Conservation (phyloP, 805 yeast species). For the Kuraishia hungarica region DNA sequence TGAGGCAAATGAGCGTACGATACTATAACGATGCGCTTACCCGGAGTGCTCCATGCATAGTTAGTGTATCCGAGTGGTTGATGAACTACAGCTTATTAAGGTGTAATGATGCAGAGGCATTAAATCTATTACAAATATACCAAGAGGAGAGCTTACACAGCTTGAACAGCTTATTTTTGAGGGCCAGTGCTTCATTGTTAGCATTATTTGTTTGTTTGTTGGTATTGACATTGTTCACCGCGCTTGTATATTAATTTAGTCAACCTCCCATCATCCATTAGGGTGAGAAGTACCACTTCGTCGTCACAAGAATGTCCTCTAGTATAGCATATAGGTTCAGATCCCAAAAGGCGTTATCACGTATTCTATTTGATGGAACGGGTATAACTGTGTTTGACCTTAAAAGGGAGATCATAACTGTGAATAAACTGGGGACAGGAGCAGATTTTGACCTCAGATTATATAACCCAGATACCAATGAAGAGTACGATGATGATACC, state of each 20-base stretch:
- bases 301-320: conserved; percentile 60
- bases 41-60: not conserved
- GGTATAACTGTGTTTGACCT: conserved; percentile 93
- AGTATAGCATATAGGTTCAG: conserved; percentile 79
- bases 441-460: conserved; percentile 73
- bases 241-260: not conserved
- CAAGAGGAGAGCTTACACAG: no score
- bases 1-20: not conserved
- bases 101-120: no score
- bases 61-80: no score
- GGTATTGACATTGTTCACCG: no score
- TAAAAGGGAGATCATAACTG: conserved; percentile 79
- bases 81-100: no score
- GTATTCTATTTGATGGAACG: conserved; percentile 90
- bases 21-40: not conserved
- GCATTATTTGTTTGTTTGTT: no score
- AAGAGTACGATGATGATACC: conserved; percentile 81
- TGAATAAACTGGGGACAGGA: conserved; percentile 76
- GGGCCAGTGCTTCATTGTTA: no score
- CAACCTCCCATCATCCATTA: not conserved
- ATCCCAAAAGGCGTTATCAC: conserved; percentile 72
- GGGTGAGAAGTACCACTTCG: not conserved
- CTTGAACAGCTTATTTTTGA: no score
- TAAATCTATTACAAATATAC: no score
- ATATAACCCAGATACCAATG: conserved; percentile 52